Conservation (phyloP, 257 asterid genomes). For the Scutellaria baicalensis region DNA sequence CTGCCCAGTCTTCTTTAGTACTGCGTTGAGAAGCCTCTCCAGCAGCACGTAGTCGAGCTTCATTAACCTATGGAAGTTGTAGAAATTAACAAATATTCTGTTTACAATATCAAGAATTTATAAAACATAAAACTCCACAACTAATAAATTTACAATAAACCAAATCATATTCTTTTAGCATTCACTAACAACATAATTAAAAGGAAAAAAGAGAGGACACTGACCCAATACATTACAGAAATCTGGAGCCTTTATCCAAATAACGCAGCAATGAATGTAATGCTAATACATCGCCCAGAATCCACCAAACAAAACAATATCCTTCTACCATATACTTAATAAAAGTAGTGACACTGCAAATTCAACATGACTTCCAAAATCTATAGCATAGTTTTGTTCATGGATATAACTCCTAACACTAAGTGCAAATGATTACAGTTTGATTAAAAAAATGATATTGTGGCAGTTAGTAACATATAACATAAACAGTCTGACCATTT, state of each 20-base stretch:
- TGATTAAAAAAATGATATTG: neutral
- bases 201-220: neutral
- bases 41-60: conserved; percentile 79
- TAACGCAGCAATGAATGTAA: neutral
- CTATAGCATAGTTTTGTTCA: neutral
- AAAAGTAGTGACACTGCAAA: conserved; percentile 1
- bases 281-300: neutral
- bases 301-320: neutral
- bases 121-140: neutral
- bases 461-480: neutral
- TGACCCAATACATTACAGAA: neutral
- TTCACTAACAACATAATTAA: neutral
- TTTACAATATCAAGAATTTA: neutral
- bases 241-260: neutral
- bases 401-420: neutral
- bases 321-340: conserved; percentile 1
- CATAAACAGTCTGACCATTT: neutral
- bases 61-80: conserved; percentile 59
- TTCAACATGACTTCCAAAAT: conserved; percentile 7
- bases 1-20: conserved; percentile 99
- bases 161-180: neutral
- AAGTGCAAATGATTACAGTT: neutral
- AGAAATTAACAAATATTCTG: neutral
- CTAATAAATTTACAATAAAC: neutral
- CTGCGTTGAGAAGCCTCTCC: conserved; percentile 99